Conservation (phyloP, 2,329 filamentous ascomycete genomes). For the Xylaria sp. region DNA sequence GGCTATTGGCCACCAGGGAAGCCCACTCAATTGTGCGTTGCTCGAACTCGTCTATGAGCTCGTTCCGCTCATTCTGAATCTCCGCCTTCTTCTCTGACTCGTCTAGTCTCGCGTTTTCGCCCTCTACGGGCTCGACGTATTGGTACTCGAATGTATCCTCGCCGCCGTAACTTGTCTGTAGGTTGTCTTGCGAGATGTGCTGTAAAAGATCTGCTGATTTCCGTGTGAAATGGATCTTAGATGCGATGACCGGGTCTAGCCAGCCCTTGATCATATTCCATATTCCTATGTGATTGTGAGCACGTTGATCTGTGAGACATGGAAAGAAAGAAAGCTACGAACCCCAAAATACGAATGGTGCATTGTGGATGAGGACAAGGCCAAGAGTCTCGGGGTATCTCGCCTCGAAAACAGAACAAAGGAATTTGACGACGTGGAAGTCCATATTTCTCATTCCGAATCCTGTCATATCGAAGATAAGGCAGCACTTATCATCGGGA, state of each 20-base stretch:
- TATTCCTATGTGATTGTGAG: constrained; percentile 23
- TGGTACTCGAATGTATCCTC: constrained; percentile 36
- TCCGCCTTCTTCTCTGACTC: constrained; percentile 23
- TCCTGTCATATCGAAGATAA: constrained; percentile 37
- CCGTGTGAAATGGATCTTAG: constrained; percentile 39
- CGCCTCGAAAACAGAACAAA: constrained; percentile 37
- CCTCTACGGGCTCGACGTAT: constrained; percentile 34
- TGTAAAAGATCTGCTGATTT: constrained; percentile 31
- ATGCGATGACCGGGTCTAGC: constrained; percentile 37
- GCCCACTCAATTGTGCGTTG: constrained; percentile 29
- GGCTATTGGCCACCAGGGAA: neutral
- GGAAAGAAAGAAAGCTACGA: neutral
- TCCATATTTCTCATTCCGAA: constrained; percentile 39
- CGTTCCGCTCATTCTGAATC: constrained; percentile 27
- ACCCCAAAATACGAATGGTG: constrained; percentile 40
- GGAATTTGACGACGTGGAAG: constrained; percentile 32
- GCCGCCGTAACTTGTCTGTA: constrained; percentile 32
- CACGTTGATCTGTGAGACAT: neutral
- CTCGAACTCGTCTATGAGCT: constrained; percentile 33
- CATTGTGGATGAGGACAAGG: constrained; percentile 36
- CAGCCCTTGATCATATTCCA: constrained; percentile 37
- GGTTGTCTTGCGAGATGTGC: constrained; percentile 30
- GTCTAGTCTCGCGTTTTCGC: constrained; percentile 29
- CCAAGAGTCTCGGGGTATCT: constrained; percentile 38
- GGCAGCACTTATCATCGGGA: constrained; percentile 29